These are phyloP conservation scores for Pleurozium schreberi DNA, from an alignment of 225 moss, liverwort and hornwort genomes.

Conservation along the genomic window DNA sequence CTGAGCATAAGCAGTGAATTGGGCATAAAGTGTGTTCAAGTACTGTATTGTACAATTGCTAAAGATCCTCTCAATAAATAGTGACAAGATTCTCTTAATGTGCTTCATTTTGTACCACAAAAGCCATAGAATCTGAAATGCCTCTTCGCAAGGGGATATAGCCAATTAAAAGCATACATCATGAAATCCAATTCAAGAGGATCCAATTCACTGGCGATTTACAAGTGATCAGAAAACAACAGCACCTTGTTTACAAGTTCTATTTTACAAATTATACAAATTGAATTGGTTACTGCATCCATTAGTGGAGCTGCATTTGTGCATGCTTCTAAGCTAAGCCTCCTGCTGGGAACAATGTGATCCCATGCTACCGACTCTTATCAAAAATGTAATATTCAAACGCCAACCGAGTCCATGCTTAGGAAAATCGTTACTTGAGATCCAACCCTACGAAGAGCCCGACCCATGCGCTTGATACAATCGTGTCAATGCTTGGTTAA, in stretches of 20 bases:
- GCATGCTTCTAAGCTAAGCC: neutral
- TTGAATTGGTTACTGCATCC: neutral
- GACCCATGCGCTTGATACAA: neutral
- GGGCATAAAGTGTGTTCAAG: neutral
- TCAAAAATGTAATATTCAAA: neutral
- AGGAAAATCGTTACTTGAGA: neutral
- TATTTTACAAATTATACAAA: neutral
- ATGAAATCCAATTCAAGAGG: neutral
- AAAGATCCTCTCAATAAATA: neutral
- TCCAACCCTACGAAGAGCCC: neutral
- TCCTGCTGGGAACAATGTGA: slow-evolving; percentile 4
- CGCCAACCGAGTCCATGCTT: neutral
- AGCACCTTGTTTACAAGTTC: neutral
- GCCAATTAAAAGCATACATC: neutral
- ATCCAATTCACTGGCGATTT: neutral
- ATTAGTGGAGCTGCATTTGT: neutral
- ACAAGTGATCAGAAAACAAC: neutral
- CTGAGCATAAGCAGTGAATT: neutral
- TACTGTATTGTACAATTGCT: neutral
- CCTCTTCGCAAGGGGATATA: neutral
- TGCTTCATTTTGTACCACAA: neutral
- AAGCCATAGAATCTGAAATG: neutral
- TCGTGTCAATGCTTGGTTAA: neutral
- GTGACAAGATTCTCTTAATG: neutral
- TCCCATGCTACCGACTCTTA: neutral